Base-by-base conservation (phyloP, 352 stramenopile genomes). In the Saprolegnia diclina region DNA sequence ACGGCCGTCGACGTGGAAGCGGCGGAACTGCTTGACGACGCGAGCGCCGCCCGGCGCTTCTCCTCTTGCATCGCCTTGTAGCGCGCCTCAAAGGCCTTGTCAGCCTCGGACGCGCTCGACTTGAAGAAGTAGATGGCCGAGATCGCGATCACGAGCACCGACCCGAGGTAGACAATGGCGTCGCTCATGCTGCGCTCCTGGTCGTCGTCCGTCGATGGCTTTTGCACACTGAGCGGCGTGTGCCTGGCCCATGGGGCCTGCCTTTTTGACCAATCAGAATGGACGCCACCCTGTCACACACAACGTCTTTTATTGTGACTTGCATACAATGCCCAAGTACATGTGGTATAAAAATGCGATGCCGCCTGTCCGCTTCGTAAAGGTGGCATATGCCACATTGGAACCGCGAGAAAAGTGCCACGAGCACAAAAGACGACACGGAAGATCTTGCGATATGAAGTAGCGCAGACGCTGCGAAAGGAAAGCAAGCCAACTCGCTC, bases 41-140 rank as follows among this genome's bases (percentile, higher is more conserved):
- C 57, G 38, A 40, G 37, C 18, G 57, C 57, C 14, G 57, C 57
- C 14, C 42, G 38, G 22, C 57, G 57, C 44, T 66, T 66, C 22
- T 66, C 57, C 50, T 66, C 57, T 40, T 66, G 57, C 42, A 66
- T 66, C 14, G 57, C 57, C 21, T 48, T 45, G 44, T 66, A 66
- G 9, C 57, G 37, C 26, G 40, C 57, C 38, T 66, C 57, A 40
- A 66, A 66, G 26, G 57, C 57, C 24, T 55, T 54, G 57, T 66
- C 57, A 19, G 57, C 57, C 26, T 66, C 57, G 10, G 37, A 42
- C 6, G 35, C 44, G 13, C 9, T 26, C 1, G 57, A 42, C 9
- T 22, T 40, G 26, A 50, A 48, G 57, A 66, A 66, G 22, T 54
- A 66, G 57, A 54, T 54, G 6, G 42, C 57, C 3, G 57, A 66